phyloP scores from a whole-genome alignment of 768 basidiomycete species.

The Trametopsis cervina region DNA sequence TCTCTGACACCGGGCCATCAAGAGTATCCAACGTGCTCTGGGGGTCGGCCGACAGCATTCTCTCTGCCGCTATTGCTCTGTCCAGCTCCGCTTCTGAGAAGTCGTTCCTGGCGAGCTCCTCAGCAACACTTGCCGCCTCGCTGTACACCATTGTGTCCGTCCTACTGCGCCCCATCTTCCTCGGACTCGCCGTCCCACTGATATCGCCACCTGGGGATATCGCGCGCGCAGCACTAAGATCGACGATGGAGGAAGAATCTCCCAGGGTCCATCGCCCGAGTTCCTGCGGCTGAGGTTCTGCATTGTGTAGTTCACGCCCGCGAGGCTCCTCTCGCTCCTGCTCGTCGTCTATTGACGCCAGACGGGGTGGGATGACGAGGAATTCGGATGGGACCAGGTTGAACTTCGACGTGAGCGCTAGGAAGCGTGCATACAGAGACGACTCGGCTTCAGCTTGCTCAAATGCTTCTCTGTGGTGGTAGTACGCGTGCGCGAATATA shows the following conservation, averaged over 20 bases:
- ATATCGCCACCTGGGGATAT: not conserved
- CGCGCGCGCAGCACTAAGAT: constrained; percentile 2
- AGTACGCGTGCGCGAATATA: constrained; percentile 96
- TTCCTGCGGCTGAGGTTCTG: not conserved
- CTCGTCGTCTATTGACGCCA: constrained; percentile 25
- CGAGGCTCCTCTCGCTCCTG: constrained; percentile 17
- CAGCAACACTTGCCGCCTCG: constrained; percentile 32
- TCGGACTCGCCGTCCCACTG: not conserved
- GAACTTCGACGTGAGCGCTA: constrained; percentile 74
- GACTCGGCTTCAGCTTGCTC: constrained; percentile 89
- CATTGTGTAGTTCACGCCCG: constrained; percentile 7
- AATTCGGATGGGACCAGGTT: constrained; percentile 79
- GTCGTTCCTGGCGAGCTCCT: constrained; percentile 30
- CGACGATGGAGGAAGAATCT: constrained; percentile 1
- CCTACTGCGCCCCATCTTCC: constrained; percentile 8
- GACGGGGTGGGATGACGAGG: constrained; percentile 63
- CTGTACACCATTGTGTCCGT: constrained; percentile 67
- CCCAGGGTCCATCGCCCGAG: not conserved
- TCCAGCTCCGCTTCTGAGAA: constrained; percentile 6
- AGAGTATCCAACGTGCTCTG: not conserved
- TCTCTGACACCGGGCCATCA: not conserved
- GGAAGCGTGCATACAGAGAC: constrained; percentile 84
- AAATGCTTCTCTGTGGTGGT: constrained; percentile 88
- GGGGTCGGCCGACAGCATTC: not conserved
- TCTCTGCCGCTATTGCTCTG: constrained; percentile 7